Base-by-base conservation (phyloP, 2,329 filamentous ascomycete species). In the Colletotrichum navitas region DNA sequence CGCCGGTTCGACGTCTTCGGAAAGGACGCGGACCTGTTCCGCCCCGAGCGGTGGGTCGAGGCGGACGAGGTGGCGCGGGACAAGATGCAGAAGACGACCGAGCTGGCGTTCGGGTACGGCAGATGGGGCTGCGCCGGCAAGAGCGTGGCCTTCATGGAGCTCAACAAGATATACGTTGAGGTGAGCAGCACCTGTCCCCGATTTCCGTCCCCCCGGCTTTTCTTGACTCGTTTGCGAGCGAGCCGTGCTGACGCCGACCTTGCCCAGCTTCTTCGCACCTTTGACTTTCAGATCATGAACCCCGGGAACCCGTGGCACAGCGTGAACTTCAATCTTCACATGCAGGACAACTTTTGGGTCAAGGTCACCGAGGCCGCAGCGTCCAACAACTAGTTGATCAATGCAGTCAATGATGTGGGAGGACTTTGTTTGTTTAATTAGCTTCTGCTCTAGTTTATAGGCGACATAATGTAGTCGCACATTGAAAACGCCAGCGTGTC, bases 21-120 rank as follows among this genome's bases (percentile, higher is more conserved):
- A 8, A 71, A 76, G 1, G 83, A 86, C 68, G 80, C 82, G 1
- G 76, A 81, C 36, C 67, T 81, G 0, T 88, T 84, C 75, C 78
- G 81, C 21, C 87, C 86, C 0, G 85, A 86, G 56, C 80, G 87
- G 45, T 88, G 85, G 84, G 73, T 88, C 18, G 79, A 84, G 68
- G 79, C 76, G 18, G 75, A 77, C 5, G 76, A 77, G 3, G 77
- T 41, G 10, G 18, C 49, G 5, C 56, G 36, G 26, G 70, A 72
- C 7, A 52, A 56, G 77, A 79, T 76, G 75, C 73, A 41, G 26
- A 64, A 54, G 74, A 79, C 6, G 56, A 79, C 51, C 18, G 82
- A 83, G 41, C 69, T 81, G 11, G 75, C 81, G 5, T 85, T 84
- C 73, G 81, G 81, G 1, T 75, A 78, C 29, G 82, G 83, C 0